phyloP scores from a whole-genome alignment of 768 basidiomycete genomes.

The Termitomyces sp. region DNA sequence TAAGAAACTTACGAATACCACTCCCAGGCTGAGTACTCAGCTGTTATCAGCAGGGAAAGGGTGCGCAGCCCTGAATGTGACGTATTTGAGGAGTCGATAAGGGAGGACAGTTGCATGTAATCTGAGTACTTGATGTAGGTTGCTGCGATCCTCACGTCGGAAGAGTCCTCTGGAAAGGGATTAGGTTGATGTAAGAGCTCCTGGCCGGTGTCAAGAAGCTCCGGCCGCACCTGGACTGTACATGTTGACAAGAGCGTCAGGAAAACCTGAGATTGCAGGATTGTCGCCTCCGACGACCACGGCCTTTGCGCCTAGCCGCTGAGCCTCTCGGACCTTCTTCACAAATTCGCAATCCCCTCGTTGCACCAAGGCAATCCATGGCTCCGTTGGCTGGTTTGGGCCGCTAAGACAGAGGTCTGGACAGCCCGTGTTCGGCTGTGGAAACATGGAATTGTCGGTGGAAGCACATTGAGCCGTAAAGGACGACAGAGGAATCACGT shows the following conservation, averaged over 20 bases:
- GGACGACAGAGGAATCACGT: conserved; percentile 68
- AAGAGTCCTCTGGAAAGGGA: conserved; percentile 65
- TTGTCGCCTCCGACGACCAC: conserved; percentile 91
- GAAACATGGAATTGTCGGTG: conserved; percentile 24
- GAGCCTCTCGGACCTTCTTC: conserved; percentile 77
- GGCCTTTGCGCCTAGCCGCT: conserved; percentile 75
- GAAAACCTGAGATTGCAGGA: conserved; percentile 59
- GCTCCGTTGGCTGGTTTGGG: conserved; percentile 58
- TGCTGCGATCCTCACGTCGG: conserved; percentile 79
- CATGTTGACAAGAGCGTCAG: conserved; percentile 86
- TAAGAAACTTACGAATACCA: conserved; percentile 78
- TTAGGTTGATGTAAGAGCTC: neutral
- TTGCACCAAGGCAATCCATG: conserved; percentile 91
- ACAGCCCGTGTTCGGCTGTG: conserved; percentile 56
- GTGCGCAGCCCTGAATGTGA: conserved; percentile 77
- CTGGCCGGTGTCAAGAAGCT: neutral
- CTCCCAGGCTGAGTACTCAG: conserved; percentile 83
- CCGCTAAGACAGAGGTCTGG: conserved; percentile 64
- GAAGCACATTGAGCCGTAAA: conserved; percentile 54
- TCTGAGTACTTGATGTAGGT: conserved; percentile 88
- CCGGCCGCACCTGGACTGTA: conserved; percentile 77
- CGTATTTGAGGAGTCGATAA: conserved; percentile 74
- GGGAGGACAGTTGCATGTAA: conserved; percentile 64
- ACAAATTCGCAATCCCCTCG: conserved; percentile 90
- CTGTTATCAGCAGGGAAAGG: conserved; percentile 72